These are phyloP conservation scores for Sugiyamaella chiloensis DNA, from an alignment of 805 yeast genomes.

Conservation along the genomic window DNA sequence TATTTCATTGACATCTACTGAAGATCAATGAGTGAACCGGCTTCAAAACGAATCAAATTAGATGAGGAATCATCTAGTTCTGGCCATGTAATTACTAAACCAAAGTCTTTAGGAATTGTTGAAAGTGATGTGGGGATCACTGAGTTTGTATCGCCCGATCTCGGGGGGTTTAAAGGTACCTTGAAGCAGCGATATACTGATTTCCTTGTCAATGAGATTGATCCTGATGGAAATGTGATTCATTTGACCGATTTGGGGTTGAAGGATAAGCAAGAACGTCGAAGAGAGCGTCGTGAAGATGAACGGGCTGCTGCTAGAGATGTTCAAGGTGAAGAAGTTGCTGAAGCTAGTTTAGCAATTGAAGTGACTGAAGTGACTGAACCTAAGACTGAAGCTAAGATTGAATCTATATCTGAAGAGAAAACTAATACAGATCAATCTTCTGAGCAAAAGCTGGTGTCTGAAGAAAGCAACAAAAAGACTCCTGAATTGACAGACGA, in stretches of 20 bases:
- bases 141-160: constrained; percentile 52
- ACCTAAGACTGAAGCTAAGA: neutral
- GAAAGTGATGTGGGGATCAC: constrained; percentile 89
- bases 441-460: too few relatives aligned
- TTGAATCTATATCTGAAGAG: neutral
- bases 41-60: constrained; percentile 6
- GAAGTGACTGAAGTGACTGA: neutral
- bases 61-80: neutral
- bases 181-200: constrained; percentile 90
- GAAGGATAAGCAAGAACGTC: constrained; percentile 30
- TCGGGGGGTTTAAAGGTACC: constrained; percentile 69
- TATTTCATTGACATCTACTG: neutral
- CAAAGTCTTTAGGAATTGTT: constrained; percentile 44
- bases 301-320: constrained; percentile 18
- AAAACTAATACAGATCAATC: neutral
- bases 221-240: constrained; percentile 61
- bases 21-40: neutral
- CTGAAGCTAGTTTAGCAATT: neutral
- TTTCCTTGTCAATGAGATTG: constrained; percentile 89
- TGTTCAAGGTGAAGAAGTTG: constrained; percentile 4
- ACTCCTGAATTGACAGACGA: constrained; percentile 20
- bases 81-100: too few relatives aligned
- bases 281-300: constrained; percentile 23
- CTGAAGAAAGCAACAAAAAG: constrained; percentile 23
- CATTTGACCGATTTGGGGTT: constrained; percentile 74